Evolutionary conservation across 371 early-diverging fungal species (phyloP).

Genomic region (Rhizopus sp.): DNA sequence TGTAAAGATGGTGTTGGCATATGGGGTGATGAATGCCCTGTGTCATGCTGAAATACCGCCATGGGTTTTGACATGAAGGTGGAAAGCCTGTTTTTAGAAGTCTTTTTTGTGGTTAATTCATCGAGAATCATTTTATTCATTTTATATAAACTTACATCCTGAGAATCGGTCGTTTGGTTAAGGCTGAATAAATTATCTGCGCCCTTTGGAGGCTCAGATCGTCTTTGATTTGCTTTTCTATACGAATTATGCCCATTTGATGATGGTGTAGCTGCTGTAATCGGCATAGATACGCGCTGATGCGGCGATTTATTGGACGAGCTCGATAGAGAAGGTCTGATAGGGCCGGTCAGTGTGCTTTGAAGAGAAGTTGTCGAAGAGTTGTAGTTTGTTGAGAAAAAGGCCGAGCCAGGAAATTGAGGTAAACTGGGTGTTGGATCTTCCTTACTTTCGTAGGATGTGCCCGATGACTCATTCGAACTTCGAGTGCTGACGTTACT

Average conservation of each 20-base stretch:
- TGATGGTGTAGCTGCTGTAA: conserved; percentile 17
- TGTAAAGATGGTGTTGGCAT: conserved; percentile 9
- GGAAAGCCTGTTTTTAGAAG: conserved; percentile 27
- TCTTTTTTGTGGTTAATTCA: conserved; percentile 3
- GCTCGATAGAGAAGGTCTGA: conserved; percentile 14
- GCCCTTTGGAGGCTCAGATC: conserved; percentile 19
- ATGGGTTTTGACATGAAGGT: conserved; percentile 45
- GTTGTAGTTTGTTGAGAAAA: conserved; percentile 32
- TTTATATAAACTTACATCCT: conserved; percentile 14
- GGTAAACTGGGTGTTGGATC: conserved; percentile 25
- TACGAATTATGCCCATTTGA: conserved; percentile 18
- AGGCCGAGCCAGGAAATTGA: conserved; percentile 42
- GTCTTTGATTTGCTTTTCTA: conserved; percentile 13
- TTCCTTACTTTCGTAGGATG: conserved; percentile 3
- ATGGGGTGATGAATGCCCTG: conserved; percentile 7
- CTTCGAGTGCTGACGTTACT: conserved; percentile 32
- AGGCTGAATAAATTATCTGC: background rate
- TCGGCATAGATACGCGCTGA: conserved; percentile 23
- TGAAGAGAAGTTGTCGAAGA: conserved; percentile 31
- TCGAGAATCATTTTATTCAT: too few relatives aligned
- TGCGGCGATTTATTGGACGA: conserved; percentile 10
- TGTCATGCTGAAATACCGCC: conserved; percentile 32
- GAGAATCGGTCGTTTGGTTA: background rate
- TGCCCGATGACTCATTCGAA: conserved; percentile 38
- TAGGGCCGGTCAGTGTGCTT: conserved; percentile 29